phyloP scores from a whole-genome alignment of 1,139 yeast genomes.

The Waltiozyma solani region DNA sequence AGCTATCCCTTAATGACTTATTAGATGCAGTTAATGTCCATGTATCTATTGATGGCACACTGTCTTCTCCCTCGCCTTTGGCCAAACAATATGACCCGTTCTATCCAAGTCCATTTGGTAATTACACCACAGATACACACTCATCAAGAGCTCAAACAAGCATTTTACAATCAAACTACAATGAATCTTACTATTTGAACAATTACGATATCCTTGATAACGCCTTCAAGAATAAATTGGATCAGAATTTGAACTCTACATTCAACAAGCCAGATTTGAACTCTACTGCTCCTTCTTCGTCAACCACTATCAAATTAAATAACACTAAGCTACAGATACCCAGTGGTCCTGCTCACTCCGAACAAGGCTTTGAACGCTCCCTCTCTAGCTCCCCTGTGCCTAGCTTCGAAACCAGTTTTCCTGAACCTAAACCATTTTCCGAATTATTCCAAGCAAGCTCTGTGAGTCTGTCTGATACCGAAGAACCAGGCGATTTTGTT shows the following conservation, averaged over 20 bases:
- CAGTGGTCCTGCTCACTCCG: neutral
- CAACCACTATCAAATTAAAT: neutral
- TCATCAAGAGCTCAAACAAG: neutral
- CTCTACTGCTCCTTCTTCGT: neutral
- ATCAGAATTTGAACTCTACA: neutral
- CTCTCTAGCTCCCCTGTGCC: conserved; percentile 9
- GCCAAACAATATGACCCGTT: neutral
- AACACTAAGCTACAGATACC: neutral
- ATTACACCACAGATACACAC: neutral
- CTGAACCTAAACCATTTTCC: conserved; percentile 11
- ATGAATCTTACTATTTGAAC: conserved; percentile 1
- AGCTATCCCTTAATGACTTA: neutral
- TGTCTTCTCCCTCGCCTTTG: neutral
- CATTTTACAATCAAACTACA: neutral
- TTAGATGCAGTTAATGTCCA: neutral
- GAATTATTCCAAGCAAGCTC: conserved; percentile 4
- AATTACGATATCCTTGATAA: conserved; percentile 4
- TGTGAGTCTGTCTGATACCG: neutral
- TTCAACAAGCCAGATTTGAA: neutral
- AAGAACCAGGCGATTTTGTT: neutral
- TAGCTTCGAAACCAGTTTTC: conserved; percentile 10
- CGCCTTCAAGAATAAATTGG: conserved; percentile 2
- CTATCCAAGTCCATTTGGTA: neutral
- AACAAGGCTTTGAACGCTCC: neutral
- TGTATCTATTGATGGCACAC: neutral